Conservation (phyloP, 768 basidiomycete species). For the Pleurotus djamor region DNA sequence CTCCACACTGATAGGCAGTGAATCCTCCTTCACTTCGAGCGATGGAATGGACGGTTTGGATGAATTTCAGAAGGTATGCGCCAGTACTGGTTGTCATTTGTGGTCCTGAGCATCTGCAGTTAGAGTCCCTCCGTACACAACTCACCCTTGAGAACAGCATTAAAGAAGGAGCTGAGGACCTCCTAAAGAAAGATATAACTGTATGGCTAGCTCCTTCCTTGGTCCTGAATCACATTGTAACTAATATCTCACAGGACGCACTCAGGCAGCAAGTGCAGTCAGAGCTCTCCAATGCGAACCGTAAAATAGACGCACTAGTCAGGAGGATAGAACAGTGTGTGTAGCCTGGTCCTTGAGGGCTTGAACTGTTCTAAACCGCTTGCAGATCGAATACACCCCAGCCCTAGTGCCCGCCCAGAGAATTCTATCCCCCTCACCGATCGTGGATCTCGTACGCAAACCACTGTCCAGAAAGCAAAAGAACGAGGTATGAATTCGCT, state of each 20-base stretch:
- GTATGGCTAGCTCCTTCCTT: constrained; percentile 29
- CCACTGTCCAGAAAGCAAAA: neutral
- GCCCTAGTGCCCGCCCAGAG: constrained; percentile 9
- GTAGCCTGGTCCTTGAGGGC: constrained; percentile 16
- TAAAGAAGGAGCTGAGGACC: constrained; percentile 89
- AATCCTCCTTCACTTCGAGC: constrained; percentile 15
- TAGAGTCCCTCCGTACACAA: constrained; percentile 64
- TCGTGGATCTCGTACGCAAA: neutral
- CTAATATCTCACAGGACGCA: constrained; percentile 38
- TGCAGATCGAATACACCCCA: constrained; percentile 24
- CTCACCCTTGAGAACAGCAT: constrained; percentile 79
- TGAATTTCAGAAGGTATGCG: constrained; percentile 38
- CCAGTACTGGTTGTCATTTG: neutral
- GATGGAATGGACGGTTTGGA: constrained; percentile 46
- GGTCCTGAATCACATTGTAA: neutral
- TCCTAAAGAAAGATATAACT: constrained; percentile 65
- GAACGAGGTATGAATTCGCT: constrained; percentile 31
- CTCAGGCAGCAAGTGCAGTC: constrained; percentile 72
- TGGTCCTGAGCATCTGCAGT: constrained; percentile 31
- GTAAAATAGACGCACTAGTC: constrained; percentile 67
- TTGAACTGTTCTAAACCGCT: neutral
- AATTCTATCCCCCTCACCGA: neutral
- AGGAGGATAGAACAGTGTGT: constrained; percentile 55
- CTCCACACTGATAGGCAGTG: constrained; percentile 14
- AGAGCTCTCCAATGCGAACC: constrained; percentile 73